Evolutionary conservation across 345 rosid genomes (phyloP).

Genomic region (Lumnitzera littorea): DNA sequence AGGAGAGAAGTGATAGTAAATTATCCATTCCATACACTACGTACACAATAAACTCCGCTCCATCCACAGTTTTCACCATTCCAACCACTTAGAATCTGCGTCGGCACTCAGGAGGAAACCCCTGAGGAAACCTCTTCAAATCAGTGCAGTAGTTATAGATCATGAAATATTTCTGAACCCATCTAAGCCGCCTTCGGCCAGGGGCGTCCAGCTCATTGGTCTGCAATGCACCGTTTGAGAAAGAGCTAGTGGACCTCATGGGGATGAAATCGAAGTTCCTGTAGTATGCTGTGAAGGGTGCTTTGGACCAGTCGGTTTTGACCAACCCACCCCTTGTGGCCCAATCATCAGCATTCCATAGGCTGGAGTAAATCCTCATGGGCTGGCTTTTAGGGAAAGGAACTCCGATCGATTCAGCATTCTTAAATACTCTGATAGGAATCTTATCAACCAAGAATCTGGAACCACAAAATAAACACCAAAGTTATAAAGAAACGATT

Average conservation of each 20-base stretch:
- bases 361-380: constrained; percentile 51
- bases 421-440: constrained; percentile 53
- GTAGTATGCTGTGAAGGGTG: constrained; percentile 53
- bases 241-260: constrained; percentile 1
- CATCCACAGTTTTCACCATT: background rate
- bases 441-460: constrained; percentile 45
- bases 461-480: background rate
- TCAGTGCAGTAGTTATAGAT: constrained; percentile 48
- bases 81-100: constrained; percentile 3
- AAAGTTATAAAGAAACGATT: background rate
- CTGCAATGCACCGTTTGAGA: constrained; percentile 14
- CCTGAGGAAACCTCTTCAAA: constrained; percentile 39
- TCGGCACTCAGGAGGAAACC: constrained; percentile 43
- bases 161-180: constrained; percentile 54
- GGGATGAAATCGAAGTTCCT: constrained; percentile 29
- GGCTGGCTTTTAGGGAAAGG: constrained; percentile 42
- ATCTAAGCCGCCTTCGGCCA: constrained; percentile 25
- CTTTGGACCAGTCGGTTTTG: constrained; percentile 53
- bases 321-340: constrained; percentile 54
- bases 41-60: background rate
- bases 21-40: no score
- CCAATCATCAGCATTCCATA: constrained; percentile 61
- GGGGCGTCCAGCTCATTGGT: constrained; percentile 28
- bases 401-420: constrained; percentile 35
- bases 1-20: no score